Evolutionary conservation across 352 stramenopile species (phyloP).

Genomic region (Plasmopara halstedii): DNA sequence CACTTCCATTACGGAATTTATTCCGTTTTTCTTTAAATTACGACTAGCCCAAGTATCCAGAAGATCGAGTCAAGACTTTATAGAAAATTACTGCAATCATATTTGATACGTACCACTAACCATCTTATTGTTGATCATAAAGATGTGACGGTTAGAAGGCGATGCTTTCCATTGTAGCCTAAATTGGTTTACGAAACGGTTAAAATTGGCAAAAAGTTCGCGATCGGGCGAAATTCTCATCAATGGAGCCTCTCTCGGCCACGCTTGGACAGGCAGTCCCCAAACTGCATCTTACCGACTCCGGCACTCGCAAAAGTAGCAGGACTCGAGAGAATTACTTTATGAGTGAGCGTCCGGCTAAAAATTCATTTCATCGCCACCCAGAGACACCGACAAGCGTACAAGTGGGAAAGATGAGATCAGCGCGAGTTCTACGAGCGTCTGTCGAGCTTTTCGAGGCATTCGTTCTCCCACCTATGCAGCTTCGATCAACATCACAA

Average conservation of each 20-base stretch:
- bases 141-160: too few species aligned
- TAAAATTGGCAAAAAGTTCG: background rate
- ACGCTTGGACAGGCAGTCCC: slow-evolving; percentile 10
- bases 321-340: slow-evolving; percentile 1
- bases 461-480: slow-evolving; percentile 28
- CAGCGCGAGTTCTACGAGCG: slow-evolving; percentile 23
- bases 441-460: slow-evolving; percentile 30
- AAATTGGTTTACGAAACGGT: slow-evolving; percentile 6
- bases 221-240: background rate
- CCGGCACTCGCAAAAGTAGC: slow-evolving; percentile 1
- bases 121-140: too few species aligned
- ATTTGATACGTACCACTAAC: too few species aligned
- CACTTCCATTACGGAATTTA: too few species aligned
- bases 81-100: too few species aligned
- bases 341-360: slow-evolving; percentile 10
- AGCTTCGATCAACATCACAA: slow-evolving; percentile 15
- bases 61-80: too few species aligned
- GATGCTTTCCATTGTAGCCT: too few species aligned
- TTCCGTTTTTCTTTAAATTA: too few species aligned
- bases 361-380: slow-evolving; percentile 6
- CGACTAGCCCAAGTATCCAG: too few species aligned
- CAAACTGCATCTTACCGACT: slow-evolving; percentile 20
- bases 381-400: background rate
- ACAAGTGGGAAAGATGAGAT: slow-evolving; percentile 14
- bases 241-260: slow-evolving; percentile 22